phyloP scores from a whole-genome alignment of 331 rosid species.

The Erythrophleum ivorense region DNA sequence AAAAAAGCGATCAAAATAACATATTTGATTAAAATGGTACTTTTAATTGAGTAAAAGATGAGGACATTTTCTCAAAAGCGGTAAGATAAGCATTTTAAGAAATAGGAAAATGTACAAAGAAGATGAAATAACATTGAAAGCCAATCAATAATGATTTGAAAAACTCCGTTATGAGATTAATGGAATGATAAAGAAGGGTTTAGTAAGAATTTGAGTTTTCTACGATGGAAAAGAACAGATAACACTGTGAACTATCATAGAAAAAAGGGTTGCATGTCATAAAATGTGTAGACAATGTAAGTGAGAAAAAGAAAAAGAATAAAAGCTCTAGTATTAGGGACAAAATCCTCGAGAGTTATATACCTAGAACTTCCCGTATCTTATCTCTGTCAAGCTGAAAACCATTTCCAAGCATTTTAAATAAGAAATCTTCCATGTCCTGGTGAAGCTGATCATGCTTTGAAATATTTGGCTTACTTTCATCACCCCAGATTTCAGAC shows the following conservation, averaged over 20 bases:
- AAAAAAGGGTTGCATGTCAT: slow-evolving; percentile 14
- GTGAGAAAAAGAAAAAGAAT: background rate
- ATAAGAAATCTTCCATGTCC: slow-evolving; percentile 82
- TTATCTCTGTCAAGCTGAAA: slow-evolving; percentile 67
- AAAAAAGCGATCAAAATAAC: slow-evolving; percentile 11
- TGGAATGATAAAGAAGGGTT: background rate
- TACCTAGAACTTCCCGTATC: slow-evolving; percentile 84
- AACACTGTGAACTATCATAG: background rate
- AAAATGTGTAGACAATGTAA: slow-evolving; percentile 8
- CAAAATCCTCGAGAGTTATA: slow-evolving; percentile 19
- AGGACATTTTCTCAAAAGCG: slow-evolving; percentile 13
- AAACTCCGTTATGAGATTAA: background rate
- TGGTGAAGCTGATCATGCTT: slow-evolving; percentile 50
- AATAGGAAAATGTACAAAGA: background rate
- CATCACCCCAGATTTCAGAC: slow-evolving; percentile 57
- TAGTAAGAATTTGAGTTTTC: slow-evolving; percentile 9
- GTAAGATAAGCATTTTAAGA: slow-evolving; percentile 8
- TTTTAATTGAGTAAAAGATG: background rate
- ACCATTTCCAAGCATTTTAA: slow-evolving; percentile 82
- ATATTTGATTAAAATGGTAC: background rate
- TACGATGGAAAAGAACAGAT: background rate
- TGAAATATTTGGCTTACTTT: slow-evolving; percentile 32
- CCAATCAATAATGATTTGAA: slow-evolving; percentile 9
- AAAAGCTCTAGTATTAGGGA: background rate
- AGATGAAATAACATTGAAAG: background rate